These are phyloP conservation scores for Rubia peregrina DNA, from an alignment of 305 asterid species.

Conservation along the genomic window DNA sequence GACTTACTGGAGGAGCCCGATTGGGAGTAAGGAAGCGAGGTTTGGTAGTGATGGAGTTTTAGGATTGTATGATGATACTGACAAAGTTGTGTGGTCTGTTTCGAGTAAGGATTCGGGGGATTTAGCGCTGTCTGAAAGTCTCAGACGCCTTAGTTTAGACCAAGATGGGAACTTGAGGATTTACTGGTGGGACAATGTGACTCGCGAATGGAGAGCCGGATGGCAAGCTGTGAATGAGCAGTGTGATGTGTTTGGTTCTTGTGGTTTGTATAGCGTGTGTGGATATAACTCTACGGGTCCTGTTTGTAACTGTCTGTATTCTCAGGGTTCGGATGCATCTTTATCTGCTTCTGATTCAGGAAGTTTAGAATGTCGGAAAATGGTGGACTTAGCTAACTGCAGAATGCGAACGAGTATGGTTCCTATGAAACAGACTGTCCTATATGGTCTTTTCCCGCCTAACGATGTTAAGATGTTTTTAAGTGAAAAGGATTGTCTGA, in stretches of 20 bases:
- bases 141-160: constrained; percentile 53
- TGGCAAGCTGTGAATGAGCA: constrained; percentile 70
- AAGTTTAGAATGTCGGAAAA: constrained; percentile 41
- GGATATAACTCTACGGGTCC: constrained; percentile 48
- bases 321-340: constrained; percentile 24
- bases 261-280: constrained; percentile 60
- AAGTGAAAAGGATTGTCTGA: constrained; percentile 44
- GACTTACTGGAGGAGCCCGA: constrained; percentile 58
- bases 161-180: constrained; percentile 63
- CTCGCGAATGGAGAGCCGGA: constrained; percentile 39
- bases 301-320: constrained; percentile 45
- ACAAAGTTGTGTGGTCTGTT: constrained; percentile 44
- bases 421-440: constrained; percentile 46
- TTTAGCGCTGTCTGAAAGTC: constrained; percentile 26
- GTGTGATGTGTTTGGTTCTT: constrained; percentile 52
- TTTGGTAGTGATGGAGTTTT: constrained; percentile 44
- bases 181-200: constrained; percentile 47
- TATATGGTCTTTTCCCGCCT: constrained; percentile 60
- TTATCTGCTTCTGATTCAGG: constrained; percentile 24
- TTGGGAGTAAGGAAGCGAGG: constrained; percentile 38
- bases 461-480: constrained; percentile 38
- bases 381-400: constrained; percentile 55
- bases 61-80: constrained; percentile 34
- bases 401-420: constrained; percentile 44
- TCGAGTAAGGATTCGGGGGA: constrained; percentile 50